These are phyloP conservation scores for Bertia moriformis DNA, from an alignment of 2,329 filamentous ascomycete species.

Conservation along the genomic window DNA sequence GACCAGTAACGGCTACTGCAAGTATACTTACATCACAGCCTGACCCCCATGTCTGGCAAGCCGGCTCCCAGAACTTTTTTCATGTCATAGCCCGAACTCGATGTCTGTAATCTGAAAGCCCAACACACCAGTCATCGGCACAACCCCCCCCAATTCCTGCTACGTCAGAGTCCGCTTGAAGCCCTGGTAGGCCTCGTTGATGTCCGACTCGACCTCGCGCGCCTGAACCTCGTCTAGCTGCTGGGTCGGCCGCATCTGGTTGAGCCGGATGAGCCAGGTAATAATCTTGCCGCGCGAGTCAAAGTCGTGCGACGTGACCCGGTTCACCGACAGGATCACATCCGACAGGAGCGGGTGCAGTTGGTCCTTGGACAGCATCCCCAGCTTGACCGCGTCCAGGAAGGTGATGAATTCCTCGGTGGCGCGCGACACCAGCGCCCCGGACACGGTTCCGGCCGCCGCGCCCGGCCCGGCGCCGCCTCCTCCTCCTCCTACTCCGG, in stretches of 20 bases:
- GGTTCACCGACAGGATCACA: slow-evolving; percentile 93
- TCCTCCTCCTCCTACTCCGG: no score
- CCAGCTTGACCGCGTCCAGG: slow-evolving; percentile 86
- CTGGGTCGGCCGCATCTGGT: slow-evolving; percentile 93
- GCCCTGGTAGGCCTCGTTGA: slow-evolving; percentile 84
- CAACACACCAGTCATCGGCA: background rate
- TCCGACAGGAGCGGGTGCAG: slow-evolving; percentile 90
- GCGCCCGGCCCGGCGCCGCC: slow-evolving; percentile 3
- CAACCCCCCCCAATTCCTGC: no score
- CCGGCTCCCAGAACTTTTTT: background rate
- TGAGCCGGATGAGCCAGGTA: slow-evolving; percentile 91
- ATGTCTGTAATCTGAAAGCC: background rate
- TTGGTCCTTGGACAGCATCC: slow-evolving; percentile 84
- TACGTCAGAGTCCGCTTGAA: slow-evolving; percentile 68
- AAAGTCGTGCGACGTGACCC: slow-evolving; percentile 88
- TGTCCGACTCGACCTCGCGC: slow-evolving; percentile 79
- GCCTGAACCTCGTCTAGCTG: slow-evolving; percentile 78
- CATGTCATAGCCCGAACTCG: background rate
- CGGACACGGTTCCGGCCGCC: slow-evolving; percentile 10
- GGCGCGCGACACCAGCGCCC: slow-evolving; percentile 67
- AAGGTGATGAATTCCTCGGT: slow-evolving; percentile 99
- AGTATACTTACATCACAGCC: no score
- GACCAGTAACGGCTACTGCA: no score
- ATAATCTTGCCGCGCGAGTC: slow-evolving; percentile 94
- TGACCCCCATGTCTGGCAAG: background rate